Conservation (phyloP, 805 yeast species). For the Nakazawaea pomicola region DNA sequence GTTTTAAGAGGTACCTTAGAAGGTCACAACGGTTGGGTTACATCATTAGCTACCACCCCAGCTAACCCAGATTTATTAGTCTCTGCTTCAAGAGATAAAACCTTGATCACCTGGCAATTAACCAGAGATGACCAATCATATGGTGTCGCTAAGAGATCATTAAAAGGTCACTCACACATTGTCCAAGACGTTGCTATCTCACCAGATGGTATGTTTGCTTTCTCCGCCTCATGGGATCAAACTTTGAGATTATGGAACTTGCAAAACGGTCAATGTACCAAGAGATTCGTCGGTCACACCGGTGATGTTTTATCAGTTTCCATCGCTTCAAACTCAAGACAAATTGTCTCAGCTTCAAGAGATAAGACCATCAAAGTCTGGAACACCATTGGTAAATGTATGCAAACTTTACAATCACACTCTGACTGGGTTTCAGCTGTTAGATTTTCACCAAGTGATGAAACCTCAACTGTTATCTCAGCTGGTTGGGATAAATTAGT, state of each 20-base stretch:
- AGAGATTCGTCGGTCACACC: slow-evolving; percentile 97
- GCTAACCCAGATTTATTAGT: slow-evolving; percentile 97
- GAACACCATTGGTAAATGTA: slow-evolving; percentile 98
- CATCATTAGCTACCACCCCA: slow-evolving; percentile 95
- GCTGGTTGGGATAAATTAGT: slow-evolving; percentile 99
- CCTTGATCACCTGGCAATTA: slow-evolving; percentile 97
- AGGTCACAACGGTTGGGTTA: slow-evolving; percentile 95
- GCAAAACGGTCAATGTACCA: slow-evolving; percentile 86
- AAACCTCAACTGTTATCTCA: slow-evolving; percentile 77
- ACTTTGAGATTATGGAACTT: slow-evolving; percentile 98
- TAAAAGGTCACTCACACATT: slow-evolving; percentile 98
- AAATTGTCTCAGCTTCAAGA: slow-evolving; percentile 97
- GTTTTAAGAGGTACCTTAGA: slow-evolving; percentile 99
- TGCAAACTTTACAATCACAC: slow-evolving; percentile 93
- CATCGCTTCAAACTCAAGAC: slow-evolving; percentile 93
- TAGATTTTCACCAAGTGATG: slow-evolving; percentile 87
- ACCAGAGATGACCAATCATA: slow-evolving; percentile 92
- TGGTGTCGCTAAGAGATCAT: slow-evolving; percentile 97
- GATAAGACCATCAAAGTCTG: slow-evolving; percentile 99
- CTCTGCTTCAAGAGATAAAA: slow-evolving; percentile 98
- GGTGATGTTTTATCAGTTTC: slow-evolving; percentile 97
- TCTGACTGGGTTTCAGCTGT: slow-evolving; percentile 98
- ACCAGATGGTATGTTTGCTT: slow-evolving; percentile 95
- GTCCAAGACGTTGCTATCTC: slow-evolving; percentile 97
- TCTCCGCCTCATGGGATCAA: slow-evolving; percentile 99